phyloP scores from a whole-genome alignment of 1,284 basidiomycete genomes.

The Apiotrichum porosum region DNA sequence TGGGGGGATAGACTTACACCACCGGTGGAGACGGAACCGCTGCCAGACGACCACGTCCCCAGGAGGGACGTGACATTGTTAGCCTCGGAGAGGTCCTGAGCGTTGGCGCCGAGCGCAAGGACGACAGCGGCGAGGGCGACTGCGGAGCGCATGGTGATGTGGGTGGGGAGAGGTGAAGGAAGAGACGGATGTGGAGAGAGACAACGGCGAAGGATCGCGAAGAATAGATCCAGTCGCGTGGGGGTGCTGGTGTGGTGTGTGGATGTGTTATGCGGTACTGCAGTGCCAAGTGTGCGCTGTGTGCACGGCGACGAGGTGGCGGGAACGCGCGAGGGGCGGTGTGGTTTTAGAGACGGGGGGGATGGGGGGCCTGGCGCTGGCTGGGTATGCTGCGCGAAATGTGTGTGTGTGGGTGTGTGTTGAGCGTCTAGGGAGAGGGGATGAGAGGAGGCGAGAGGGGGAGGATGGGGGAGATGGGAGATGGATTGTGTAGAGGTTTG shows the following conservation, averaged over 20 bases:
- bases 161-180: neutral
- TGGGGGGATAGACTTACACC: no score
- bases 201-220: no score
- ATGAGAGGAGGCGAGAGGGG: neutral
- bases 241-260: neutral
- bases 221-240: neutral
- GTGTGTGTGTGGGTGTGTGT: neutral
- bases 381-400: neutral
- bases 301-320: neutral
- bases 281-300: no score
- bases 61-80: conserved; percentile 62
- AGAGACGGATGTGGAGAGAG: neutral
- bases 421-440: neutral
- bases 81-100: conserved; percentile 26
- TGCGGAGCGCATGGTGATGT: conserved; percentile 9
- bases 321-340: no score
- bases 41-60: conserved; percentile 83
- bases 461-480: neutral
- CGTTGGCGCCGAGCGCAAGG: conserved; percentile 7
- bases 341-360: no score
- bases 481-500: no score
- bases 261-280: no score
- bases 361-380: no score
- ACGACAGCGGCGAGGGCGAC: conserved; percentile 6
- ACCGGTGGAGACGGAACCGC: conserved; percentile 69